These are phyloP conservation scores for Pochonia chlamydosporia DNA, from an alignment of 2,329 filamentous ascomycete genomes.

Conservation along the genomic window DNA sequence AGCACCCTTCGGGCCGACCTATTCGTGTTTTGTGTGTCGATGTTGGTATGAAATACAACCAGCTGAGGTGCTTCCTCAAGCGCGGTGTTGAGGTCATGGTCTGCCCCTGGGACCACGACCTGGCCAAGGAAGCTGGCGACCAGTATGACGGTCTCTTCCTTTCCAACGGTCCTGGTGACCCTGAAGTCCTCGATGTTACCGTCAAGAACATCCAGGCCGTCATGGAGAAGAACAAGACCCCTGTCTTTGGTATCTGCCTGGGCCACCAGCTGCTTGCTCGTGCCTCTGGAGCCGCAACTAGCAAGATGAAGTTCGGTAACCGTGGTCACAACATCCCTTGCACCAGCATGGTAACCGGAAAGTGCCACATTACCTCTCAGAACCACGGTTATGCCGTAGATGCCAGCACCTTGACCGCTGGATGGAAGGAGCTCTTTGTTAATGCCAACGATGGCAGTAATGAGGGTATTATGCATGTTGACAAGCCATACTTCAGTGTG, in stretches of 20 bases:
- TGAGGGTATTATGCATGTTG: slow-evolving; percentile 87
- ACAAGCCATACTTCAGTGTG: slow-evolving; percentile 94
- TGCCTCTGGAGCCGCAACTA: slow-evolving; percentile 76
- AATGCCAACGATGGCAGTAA: slow-evolving; percentile 98
- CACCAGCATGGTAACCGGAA: slow-evolving; percentile 90
- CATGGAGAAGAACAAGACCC: slow-evolving; percentile 72
- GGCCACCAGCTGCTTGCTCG: slow-evolving; percentile 90
- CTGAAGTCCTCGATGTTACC: slow-evolving; percentile 74
- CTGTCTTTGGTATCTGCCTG: slow-evolving; percentile 93
- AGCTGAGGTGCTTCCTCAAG: slow-evolving; percentile 85
- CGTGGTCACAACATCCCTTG: slow-evolving; percentile 97
- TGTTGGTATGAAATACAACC: slow-evolving; percentile 97
- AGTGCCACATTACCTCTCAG: slow-evolving; percentile 98
- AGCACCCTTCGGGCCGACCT: slow-evolving; percentile 81
- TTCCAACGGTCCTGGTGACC: slow-evolving; percentile 96
- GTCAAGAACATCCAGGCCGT: slow-evolving; percentile 73
- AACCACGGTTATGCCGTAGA: slow-evolving; percentile 97
- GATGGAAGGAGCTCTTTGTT: slow-evolving; percentile 92
- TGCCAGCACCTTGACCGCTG: slow-evolving; percentile 63
- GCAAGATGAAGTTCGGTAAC: slow-evolving; percentile 99
- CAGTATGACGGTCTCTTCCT: slow-evolving; percentile 96
- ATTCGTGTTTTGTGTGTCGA: slow-evolving; percentile 89
- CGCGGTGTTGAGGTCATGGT: slow-evolving; percentile 91
- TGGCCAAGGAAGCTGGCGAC: slow-evolving; percentile 67
- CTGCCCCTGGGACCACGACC: slow-evolving; percentile 94